Base-by-base conservation (phyloP, 768 basidiomycete species). In the Russula lepida region DNA sequence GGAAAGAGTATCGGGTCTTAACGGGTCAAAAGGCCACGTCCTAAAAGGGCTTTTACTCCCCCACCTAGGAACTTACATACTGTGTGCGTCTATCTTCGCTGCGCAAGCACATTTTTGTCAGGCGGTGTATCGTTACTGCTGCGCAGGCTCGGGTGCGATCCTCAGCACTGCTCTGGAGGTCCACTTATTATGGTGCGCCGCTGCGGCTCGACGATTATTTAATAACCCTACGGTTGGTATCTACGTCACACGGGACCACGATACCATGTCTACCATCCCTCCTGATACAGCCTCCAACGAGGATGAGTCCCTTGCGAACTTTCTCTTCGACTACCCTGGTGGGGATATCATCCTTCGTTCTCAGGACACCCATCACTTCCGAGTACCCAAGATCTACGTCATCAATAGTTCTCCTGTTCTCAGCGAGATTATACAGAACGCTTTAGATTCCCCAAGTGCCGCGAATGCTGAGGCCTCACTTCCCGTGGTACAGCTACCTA, bases 251-350 rank as follows among this genome's bases (percentile, higher is more conserved):
- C 8, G 17, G 7, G 39, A 41, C 19, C 19, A 8, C 6, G 17
- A 41, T n/a, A 41, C n/a, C 19, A 41, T 41, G 41, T 41, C 41
- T n/a, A 3, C 41, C 2, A 7, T 41, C 41, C 19, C 19, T n/a
- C 41, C 19, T 41, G 41, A 41, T n/a, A 4, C 19, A 3, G 41
- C 19, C 41, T n/a, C 41, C n/a, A 41, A 19, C 41, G 2, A 5
- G 6, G n/a, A n/a, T 3, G 41, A 41, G 4, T 19, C 41, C 19
- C 41, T 41, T 41, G 2, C n/a, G 4, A 41, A 41, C 19, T n/a
- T 41, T n/a, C 41, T 41, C 19, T n/a, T 41, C n/a, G 27, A 59
- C 4, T 28, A 76, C 19, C n/a, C 41, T 8, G 41, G 41, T n/a
- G 41, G 19, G 19, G 41, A 41, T n/a, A n/a, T 41, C 3, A 41